Base-by-base conservation (phyloP, 176 grass and related monocot genomes). In the Triticum urartu region DNA sequence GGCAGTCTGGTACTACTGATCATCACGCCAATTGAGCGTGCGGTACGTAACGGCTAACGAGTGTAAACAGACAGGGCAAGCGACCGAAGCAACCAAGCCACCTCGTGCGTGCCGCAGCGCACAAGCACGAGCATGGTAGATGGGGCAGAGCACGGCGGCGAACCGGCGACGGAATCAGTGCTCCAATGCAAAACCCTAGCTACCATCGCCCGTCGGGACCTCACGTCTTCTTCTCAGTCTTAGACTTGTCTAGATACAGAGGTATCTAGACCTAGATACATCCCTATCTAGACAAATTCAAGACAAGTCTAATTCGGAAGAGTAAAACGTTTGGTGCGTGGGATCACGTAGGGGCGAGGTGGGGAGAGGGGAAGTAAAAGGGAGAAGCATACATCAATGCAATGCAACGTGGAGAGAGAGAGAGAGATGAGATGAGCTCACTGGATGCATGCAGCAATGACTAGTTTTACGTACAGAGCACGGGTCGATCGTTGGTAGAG, bases 401-500 rank as follows among this genome's bases (percentile, higher is more conserved):
- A 32, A 81, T 13, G 79, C 39, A 68, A 68, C 45, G 36, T 86
- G 18, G 7, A 11, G 62, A 24, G 33, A 24, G 62, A 24, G 33
- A 24, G 33, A 28, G 83, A 22, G 64, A 21, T 56, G 82, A 22
- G 24, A 21, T 56, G 72, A 68, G 26, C 54, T 58, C 18, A 79
- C 74, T 36, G 60, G 36, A 80, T 43, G 15, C 77, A 66, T 81
- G 79, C 62, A 66, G 39, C 24, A 12, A 81, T 47, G 70, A 77
- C 78, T 64, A 40, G 17, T 14, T 64, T 77, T 30, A 84, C 38
- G 58, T 73, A 54, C 6, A 35, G 21, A 80, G 26, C 21, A 48
- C 42, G 45, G 12, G 9, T 43, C 42, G 43, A 30, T 18, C 40
- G 24, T 14, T 8, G 72, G 42, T 28, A 20, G 0, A 40, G 40